Evolutionary conservation across 805 yeast species (phyloP), one percentile per base, ranked within the genome.

Genomic region (Sugiyamaella valdiviana): DNA sequence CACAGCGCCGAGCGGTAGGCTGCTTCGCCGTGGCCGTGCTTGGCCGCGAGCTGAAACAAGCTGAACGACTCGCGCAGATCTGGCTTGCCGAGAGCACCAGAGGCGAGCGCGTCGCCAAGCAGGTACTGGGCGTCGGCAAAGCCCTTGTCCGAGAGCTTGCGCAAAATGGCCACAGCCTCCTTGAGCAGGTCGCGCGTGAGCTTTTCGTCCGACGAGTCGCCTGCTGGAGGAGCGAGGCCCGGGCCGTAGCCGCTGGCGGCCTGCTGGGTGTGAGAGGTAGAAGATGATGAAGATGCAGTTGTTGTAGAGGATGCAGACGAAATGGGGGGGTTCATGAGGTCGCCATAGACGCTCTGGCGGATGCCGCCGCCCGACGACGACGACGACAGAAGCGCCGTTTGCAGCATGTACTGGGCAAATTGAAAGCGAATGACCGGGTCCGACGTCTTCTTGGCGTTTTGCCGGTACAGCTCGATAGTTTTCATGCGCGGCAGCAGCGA

Each of bases 1-100:
- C 96, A 91, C 47, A 85, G 77, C 0, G 97, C 87, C 0, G 96
- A 85, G 57, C 98, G 77, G 67, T 85, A 93, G 0, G 96, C 89
- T 43, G 93, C 79, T 64, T 91, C 98, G 4, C 85, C 76, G 63
- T 91, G 98, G 22, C 91, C 93, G 58, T 87, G 91, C 63, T 93
- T 91, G 2, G 96, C 96, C 5, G 98, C 96, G 32, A 85, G 72
- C 61, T 83, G 89, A 63, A 93, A 93, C 48, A 86, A 74, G 1
- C 65, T 57, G 57, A 87, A 82, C 1, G 97, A 84, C 55, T 85
- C 90, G 54, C 76, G 79, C 57, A 83, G 75, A 45, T 90, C 95
- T 9, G 82, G 72, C 63, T 84, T 85, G 1, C 90, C 93, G 48
- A 89, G 74, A 0, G 86, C 87, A 2, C 95, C 95, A 1, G 91